These are phyloP conservation scores for Mycena kentingensis DNA, from an alignment of 768 basidiomycete species.

Conservation along the genomic window DNA sequence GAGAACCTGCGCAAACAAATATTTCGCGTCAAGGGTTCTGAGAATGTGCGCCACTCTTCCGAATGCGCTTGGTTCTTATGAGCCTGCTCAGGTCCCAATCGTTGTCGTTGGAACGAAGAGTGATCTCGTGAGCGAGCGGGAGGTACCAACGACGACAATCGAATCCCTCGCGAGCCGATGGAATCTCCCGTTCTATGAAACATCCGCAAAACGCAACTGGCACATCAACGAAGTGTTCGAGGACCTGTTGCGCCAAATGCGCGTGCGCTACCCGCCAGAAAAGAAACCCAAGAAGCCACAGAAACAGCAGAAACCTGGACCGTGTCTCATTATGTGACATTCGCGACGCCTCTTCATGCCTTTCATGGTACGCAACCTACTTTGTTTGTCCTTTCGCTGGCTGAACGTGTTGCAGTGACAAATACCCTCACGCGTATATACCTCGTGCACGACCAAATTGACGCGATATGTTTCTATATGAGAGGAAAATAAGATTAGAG, in stretches of 20 bases:
- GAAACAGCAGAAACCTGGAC: constrained; percentile 20
- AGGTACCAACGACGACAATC: constrained; percentile 67
- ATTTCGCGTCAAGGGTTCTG: constrained; percentile 73
- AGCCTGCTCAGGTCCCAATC: constrained; percentile 61
- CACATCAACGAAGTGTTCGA: constrained; percentile 78
- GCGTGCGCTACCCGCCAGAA: constrained; percentile 59
- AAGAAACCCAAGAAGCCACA: constrained; percentile 39
- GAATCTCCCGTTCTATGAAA: constrained; percentile 81
- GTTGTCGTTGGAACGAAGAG: constrained; percentile 86
- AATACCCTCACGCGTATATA: constrained; percentile 24
- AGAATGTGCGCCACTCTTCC: constrained; percentile 45
- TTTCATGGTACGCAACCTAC: constrained; percentile 5
- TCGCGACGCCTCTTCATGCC: constrained; percentile 8
- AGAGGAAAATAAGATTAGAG: constrained; percentile 23
- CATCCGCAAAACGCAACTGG: constrained; percentile 86
- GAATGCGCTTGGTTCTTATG: constrained; percentile 9
- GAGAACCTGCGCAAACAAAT: constrained; percentile 82
- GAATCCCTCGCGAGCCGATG: constrained; percentile 65
- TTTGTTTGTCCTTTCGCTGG: neutral
- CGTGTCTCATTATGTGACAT: constrained; percentile 47
- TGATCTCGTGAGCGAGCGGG: constrained; percentile 79
- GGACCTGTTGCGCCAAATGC: constrained; percentile 76
- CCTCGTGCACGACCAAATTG: constrained; percentile 9
- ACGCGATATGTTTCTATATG: constrained; percentile 5
- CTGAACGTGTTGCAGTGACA: constrained; percentile 5